Conservation (phyloP, 352 stramenopile genomes). For the Thalassiosira exigua region DNA sequence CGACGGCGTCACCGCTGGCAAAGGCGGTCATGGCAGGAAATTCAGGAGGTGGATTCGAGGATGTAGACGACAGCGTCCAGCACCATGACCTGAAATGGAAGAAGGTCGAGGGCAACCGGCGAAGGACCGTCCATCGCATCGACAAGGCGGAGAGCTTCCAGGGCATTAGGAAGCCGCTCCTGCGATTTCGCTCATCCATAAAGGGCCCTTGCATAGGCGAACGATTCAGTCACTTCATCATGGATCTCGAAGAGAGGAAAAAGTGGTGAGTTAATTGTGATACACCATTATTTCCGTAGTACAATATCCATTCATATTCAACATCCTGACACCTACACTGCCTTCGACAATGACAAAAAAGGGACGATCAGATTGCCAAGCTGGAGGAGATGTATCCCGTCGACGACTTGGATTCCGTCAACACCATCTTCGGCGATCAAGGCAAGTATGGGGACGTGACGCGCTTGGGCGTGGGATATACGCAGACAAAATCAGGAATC, state of each 20-base stretch:
- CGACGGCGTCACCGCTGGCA: constrained; percentile 65
- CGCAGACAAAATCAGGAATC: constrained; percentile 61
- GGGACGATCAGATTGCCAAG: constrained; percentile 69
- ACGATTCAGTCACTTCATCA: too few species aligned
- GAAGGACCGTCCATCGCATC: constrained; percentile 65
- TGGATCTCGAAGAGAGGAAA: too few species aligned
- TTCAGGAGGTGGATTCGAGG: constrained; percentile 38
- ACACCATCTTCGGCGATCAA: constrained; percentile 56
- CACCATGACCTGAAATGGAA: constrained; percentile 67
- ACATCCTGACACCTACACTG: constrained; percentile 79
- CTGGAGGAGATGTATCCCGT: constrained; percentile 74
- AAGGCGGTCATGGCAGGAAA: constrained; percentile 60
- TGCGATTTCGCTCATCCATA: too few species aligned
- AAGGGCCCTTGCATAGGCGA: too few species aligned
- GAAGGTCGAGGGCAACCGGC: constrained; percentile 60
- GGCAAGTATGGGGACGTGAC: constrained; percentile 69
- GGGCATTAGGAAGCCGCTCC: constrained; percentile 60
- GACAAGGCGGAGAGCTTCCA: constrained; percentile 78
- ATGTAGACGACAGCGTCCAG: constrained; percentile 35
- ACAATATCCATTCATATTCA: too few species aligned
- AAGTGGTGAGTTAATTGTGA: too few species aligned
- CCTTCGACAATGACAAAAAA: constrained; percentile 70
- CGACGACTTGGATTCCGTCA: constrained; percentile 64
- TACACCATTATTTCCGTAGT: too few species aligned
- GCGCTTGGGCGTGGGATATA: constrained; percentile 71